phyloP scores from a whole-genome alignment of 2,329 filamentous ascomycete species.

The Aspergillus neoniger region DNA sequence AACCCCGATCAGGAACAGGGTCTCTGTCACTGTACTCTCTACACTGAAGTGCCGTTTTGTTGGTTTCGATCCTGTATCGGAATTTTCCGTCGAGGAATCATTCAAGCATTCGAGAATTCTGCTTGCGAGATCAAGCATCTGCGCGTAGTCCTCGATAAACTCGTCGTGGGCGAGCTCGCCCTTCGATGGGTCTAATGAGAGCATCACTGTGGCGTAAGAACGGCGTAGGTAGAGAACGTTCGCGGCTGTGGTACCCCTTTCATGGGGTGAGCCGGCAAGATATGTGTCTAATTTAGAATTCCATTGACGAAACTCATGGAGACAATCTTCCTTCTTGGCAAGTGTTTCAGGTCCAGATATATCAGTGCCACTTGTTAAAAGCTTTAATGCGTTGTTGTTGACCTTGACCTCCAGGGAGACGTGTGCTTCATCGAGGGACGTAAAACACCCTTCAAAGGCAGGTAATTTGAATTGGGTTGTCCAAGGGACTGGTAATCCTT shows the following conservation, averaged over 20 bases:
- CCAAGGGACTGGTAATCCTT: background rate
- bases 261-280: background rate
- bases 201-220: background rate
- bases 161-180: constrained; percentile 1
- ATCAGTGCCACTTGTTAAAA: background rate
- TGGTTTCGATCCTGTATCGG: background rate
- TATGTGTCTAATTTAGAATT: background rate
- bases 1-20: background rate
- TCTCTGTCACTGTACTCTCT: background rate
- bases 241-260: background rate
- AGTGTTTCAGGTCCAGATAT: background rate
- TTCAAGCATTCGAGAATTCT: background rate
- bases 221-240: background rate
- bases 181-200: background rate
- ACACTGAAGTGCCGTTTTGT: background rate
- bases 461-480: background rate
- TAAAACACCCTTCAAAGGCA: background rate
- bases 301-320: background rate
- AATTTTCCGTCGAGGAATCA: rapidly evolving
- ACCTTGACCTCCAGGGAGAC: background rate
- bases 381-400: background rate
- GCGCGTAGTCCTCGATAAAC: background rate
- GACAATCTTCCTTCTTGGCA: background rate
- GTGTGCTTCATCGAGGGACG: background rate
- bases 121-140: background rate